These are phyloP conservation scores for Wickerhamomyces chaumierensis DNA, from an alignment of 805 yeast genomes.

Conservation along the genomic window DNA sequence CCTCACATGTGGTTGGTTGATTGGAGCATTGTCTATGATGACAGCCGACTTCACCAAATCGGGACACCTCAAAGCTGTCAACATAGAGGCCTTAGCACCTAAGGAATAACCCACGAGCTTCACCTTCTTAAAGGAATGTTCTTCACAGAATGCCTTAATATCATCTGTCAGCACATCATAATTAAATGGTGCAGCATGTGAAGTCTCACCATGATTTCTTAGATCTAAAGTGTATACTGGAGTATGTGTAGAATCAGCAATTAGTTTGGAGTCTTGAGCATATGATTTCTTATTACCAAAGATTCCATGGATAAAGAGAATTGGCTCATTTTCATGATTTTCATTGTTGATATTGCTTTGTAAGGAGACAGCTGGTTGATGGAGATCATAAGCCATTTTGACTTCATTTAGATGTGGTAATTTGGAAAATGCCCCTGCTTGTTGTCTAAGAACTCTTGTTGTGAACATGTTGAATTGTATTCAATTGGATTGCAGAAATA, in stretches of 20 bases:
- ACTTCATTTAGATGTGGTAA: slow-evolving; percentile 46
- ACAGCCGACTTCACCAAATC: slow-evolving; percentile 28
- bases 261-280: slow-evolving; percentile 24
- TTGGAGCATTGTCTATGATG: slow-evolving; percentile 39
- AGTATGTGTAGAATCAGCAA: slow-evolving; percentile 22
- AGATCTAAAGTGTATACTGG: slow-evolving; percentile 33
- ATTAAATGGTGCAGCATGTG: slow-evolving; percentile 31
- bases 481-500: no score
- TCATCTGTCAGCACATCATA: slow-evolving; percentile 32
- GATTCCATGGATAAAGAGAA: slow-evolving; percentile 37
- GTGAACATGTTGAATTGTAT: slow-evolving; percentile 7
- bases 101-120: slow-evolving; percentile 35
- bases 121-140: slow-evolving; percentile 19
- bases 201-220: slow-evolving; percentile 40
- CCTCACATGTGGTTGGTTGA: slow-evolving; percentile 24
- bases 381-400: slow-evolving; percentile 20
- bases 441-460: slow-evolving; percentile 41
- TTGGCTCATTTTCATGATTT: slow-evolving; percentile 17
- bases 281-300: slow-evolving; percentile 36
- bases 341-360: slow-evolving; percentile 13
- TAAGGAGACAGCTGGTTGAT: slow-evolving; percentile 15
- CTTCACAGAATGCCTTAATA: slow-evolving; percentile 25
- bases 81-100: slow-evolving; percentile 45
- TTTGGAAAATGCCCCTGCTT: slow-evolving; percentile 59
- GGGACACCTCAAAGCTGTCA: slow-evolving; percentile 29